These are phyloP conservation scores for Magnolia officinalis DNA, from an alignment of 164 flowering plant species.

Conservation along the genomic window DNA sequence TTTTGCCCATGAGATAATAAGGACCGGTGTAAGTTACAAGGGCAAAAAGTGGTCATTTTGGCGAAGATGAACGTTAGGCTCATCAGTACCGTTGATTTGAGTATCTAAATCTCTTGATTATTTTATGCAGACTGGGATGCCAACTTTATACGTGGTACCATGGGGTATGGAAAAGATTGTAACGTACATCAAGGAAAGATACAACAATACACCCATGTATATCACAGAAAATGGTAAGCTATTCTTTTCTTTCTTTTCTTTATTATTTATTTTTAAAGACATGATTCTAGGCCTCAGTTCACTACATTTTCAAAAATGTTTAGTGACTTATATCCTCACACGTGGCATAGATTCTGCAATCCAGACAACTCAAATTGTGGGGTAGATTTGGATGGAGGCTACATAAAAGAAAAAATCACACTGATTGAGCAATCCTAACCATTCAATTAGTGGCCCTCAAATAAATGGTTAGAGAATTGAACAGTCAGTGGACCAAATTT, in stretches of 20 bases:
- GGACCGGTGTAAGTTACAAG: background rate
- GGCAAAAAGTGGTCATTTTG: too few species aligned
- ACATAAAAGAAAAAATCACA: too few species aligned
- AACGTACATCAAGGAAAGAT: conserved; percentile 19
- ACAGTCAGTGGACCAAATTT: too few species aligned
- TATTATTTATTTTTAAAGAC: background rate
- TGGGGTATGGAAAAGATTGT: conserved; percentile 19
- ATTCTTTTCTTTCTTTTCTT: background rate
- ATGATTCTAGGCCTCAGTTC: too few species aligned
- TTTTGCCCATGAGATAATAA: too few species aligned
- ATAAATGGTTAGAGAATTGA: too few species aligned
- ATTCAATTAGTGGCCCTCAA: too few species aligned
- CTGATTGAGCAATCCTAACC: too few species aligned
- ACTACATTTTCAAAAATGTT: background rate
- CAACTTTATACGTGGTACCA: conserved; percentile 18
- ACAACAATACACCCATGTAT: conserved; percentile 23
- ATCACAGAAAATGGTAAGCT: conserved; percentile 27
- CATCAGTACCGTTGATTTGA: background rate
- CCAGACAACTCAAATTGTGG: too few species aligned
- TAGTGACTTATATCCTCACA: background rate
- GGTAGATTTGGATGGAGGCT: too few species aligned
- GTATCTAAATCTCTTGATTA: background rate
- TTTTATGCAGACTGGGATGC: conserved; percentile 14
- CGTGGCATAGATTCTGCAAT: too few species aligned
- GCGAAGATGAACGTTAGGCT: too few species aligned